Evolutionary conservation across 1,284 basidiomycete species (phyloP), one percentile per base, ranked within the genome.

Genomic region (Tylopilus sp.): DNA sequence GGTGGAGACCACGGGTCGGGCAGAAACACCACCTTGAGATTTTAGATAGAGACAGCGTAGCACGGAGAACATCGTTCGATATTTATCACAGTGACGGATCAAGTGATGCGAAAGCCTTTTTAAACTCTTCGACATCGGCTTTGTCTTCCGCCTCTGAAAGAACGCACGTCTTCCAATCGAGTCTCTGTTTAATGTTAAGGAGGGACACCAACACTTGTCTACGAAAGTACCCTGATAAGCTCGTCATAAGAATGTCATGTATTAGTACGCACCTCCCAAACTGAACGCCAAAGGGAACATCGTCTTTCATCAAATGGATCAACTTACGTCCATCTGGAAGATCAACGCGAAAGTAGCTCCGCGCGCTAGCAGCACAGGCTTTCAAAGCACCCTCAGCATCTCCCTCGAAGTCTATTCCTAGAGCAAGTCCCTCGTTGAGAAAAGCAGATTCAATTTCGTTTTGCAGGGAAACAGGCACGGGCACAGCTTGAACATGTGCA

Each of bases 81-180:
- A 40, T 42, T 51, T 13, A 46, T 62, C 42, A 64, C 38, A 64
- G 43, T 3, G 67, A 69, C 2, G 81, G 80, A 65, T 91, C 84
- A 65, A 92, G 93, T 3, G 77, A 70, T 16, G 79, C 75, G 61
- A 95, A 94, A 2, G 86, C 89, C 35, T 75, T 72, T 64, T 93
- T 95, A 70, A 97, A 95, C 48, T 79, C 78, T 46, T 81, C 71
- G 4, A 82, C 88, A 65, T 96, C 93, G 19, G 78, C 79, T 60
- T 74, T 86, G 61, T 97, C 93, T 59, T 92, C 89, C 19, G 84
- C 84, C 41, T 92, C 89, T 5, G 82, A 73, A 54, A 89, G 78
- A 59, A 78, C 73, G 63, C 95, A 97, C 2, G 78, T 80, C 66
- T 92, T 95, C 94, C 94, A 97, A 63, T 97, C 92, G 41, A 86